These are phyloP conservation scores for Syzygium grande DNA, from an alignment of 345 rosid genomes.

Conservation along the genomic window DNA sequence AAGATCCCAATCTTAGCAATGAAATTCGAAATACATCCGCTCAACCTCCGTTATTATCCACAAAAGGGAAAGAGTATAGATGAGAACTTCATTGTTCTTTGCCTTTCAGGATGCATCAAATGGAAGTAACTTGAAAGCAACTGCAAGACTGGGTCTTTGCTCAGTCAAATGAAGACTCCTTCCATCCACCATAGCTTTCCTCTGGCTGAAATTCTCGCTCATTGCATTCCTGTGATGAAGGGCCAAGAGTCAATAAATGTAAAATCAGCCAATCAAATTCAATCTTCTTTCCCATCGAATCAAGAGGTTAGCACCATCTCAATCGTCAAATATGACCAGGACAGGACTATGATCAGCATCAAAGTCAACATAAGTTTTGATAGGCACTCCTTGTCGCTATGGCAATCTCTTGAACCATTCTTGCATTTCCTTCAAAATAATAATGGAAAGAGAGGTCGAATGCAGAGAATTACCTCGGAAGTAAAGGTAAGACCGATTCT, in stretches of 20 bases:
- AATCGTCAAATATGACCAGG: background rate
- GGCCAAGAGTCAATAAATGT: background rate
- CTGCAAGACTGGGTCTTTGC: background rate
- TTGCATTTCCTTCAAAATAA: background rate
- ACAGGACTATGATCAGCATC: background rate
- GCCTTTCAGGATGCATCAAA: background rate
- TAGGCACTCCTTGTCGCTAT: background rate
- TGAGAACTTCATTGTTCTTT: background rate
- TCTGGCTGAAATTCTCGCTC: constrained; percentile 21
- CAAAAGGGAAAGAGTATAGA: background rate
- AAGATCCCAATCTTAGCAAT: background rate
- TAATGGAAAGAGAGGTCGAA: too few species aligned
- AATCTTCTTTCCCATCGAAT: background rate
- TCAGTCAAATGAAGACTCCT: constrained; percentile 25
- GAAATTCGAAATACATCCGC: background rate
- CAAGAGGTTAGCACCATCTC: background rate
- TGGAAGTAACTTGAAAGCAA: background rate
- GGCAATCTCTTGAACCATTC: background rate
- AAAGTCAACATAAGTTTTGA: background rate
- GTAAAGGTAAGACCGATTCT: constrained; percentile 56
- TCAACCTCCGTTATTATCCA: background rate
- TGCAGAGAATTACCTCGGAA: constrained; percentile 39
- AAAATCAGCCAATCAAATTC: background rate
- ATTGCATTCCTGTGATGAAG: constrained; percentile 10
- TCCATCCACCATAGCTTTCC: constrained; percentile 63